These are phyloP conservation scores for Biscogniauxia marginata DNA, from an alignment of 2,329 filamentous ascomycete genomes.

Conservation along the genomic window DNA sequence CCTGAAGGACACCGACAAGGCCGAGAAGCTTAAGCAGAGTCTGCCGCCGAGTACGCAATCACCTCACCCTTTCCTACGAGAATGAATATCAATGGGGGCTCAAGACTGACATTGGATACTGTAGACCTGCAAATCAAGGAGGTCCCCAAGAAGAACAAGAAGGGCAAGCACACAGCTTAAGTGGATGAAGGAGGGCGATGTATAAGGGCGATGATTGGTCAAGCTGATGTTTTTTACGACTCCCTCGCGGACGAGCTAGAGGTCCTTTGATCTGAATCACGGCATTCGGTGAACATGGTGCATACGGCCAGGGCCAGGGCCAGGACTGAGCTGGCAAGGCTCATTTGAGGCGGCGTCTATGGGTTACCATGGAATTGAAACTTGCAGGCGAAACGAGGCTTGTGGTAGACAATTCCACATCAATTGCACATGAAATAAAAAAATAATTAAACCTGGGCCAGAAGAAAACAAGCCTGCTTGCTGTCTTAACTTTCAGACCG, in stretches of 20 bases:
- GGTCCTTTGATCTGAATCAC: slow-evolving; percentile 3
- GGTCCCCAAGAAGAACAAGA: slow-evolving; percentile 55
- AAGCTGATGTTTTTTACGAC: not conserved
- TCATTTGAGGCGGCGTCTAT: slow-evolving; percentile 53
- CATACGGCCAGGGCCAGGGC: slow-evolving; percentile 28
- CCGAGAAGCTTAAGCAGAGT: slow-evolving; percentile 99
- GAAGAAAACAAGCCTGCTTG: slow-evolving; percentile 3
- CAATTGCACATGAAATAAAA: slow-evolving; percentile 23
- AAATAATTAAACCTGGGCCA: slow-evolving; percentile 17
- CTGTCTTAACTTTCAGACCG: too few species aligned
- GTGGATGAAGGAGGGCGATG: slow-evolving; percentile 7
- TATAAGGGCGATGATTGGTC: slow-evolving; percentile 12
- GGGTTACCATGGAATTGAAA: slow-evolving; percentile 52
- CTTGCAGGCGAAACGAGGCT: slow-evolving; percentile 32
- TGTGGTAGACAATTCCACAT: slow-evolving; percentile 32
- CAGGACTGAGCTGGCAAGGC: slow-evolving; percentile 32
- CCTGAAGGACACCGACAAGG: slow-evolving; percentile 98
- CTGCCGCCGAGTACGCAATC: slow-evolving; percentile 84
- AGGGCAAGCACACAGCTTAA: slow-evolving; percentile 42
- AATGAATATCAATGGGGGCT: not conserved
- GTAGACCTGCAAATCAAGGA: slow-evolving; percentile 53
- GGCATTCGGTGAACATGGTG: slow-evolving; percentile 20
- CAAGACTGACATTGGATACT: slow-evolving; percentile 15
- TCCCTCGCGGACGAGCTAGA: not conserved
- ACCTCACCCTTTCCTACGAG: not conserved